phyloP scores from a whole-genome alignment of 805 yeast species.

The Candida krabiensis region DNA sequence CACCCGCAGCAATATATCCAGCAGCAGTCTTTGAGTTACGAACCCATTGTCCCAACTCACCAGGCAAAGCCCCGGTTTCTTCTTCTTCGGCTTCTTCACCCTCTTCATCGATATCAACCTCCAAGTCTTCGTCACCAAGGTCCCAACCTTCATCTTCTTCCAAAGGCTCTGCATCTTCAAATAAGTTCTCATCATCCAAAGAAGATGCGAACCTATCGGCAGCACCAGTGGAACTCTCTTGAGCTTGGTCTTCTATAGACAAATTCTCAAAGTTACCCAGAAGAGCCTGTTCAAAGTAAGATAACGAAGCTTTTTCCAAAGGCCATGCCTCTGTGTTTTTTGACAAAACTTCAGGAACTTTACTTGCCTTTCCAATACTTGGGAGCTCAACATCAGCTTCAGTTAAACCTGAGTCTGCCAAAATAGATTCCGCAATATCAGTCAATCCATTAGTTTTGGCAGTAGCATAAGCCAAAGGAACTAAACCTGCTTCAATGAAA shows the following conservation, averaged over 20 bases:
- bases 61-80: conserved; percentile 38
- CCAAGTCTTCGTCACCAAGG: conserved; percentile 75
- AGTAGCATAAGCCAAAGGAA: conserved; percentile 88
- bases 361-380: conserved; percentile 37
- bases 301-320: conserved; percentile 63
- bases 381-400: conserved; percentile 55
- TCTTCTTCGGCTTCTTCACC: conserved; percentile 37
- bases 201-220: conserved; percentile 7
- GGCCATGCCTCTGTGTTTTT: conserved; percentile 72
- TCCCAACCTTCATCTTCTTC: conserved; percentile 80
- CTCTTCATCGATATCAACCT: conserved; percentile 49
- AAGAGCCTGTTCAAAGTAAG: conserved; percentile 84
- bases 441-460: conserved; percentile 85
- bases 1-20: conserved; percentile 92
- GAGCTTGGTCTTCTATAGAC: conserved; percentile 43
- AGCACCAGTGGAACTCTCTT: conserved; percentile 9
- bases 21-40: conserved; percentile 89
- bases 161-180: conserved; percentile 45
- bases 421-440: conserved; percentile 69
- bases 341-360: conserved; percentile 49
- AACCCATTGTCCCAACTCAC: conserved; percentile 78
- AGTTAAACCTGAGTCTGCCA: conserved; percentile 66
- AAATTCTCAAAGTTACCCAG: conserved; percentile 74
- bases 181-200: conserved; percentile 41
- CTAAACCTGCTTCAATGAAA: conserved; percentile 74